Evolutionary conservation across 2,329 filamentous ascomycete species (phyloP).

Genomic region (Arthrobotrys entomopaga): DNA sequence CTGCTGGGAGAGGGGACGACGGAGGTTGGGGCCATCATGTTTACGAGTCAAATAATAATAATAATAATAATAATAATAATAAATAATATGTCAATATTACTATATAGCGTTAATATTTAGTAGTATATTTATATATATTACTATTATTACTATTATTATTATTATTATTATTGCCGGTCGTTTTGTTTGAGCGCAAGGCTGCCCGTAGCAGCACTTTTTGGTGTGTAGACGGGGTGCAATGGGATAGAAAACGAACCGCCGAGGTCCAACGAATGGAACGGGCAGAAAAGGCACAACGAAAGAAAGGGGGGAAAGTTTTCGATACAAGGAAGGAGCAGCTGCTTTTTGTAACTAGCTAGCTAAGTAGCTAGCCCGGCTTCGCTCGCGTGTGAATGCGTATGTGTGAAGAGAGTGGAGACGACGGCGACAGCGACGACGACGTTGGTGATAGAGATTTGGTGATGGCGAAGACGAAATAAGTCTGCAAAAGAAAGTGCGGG

Average conservation of each 20-base stretch:
- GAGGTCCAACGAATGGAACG: neutral
- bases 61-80: neutral
- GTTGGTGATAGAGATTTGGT: too few relatives aligned
- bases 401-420: too few relatives aligned
- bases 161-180: neutral
- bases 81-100: neutral
- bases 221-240: too few relatives aligned
- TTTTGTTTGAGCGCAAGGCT: too few relatives aligned
- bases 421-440: too few relatives aligned
- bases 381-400: too few relatives aligned
- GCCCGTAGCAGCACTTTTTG: too few relatives aligned
- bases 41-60: neutral
- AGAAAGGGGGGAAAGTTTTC: neutral
- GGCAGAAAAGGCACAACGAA: neutral
- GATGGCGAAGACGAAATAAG: too few relatives aligned
- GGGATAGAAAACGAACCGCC: too few relatives aligned
- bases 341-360: constrained; percentile 29
- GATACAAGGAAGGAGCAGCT: neutral
- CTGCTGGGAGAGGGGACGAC: constrained; percentile 44
- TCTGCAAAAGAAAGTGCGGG: too few relatives aligned
- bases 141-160: neutral
- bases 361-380: constrained; percentile 6
- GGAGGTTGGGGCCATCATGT: constrained; percentile 53
- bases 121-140: neutral
- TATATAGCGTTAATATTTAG: neutral